Conservation (phyloP, 768 basidiomycete genomes). For the Tylopilus sp. region DNA sequence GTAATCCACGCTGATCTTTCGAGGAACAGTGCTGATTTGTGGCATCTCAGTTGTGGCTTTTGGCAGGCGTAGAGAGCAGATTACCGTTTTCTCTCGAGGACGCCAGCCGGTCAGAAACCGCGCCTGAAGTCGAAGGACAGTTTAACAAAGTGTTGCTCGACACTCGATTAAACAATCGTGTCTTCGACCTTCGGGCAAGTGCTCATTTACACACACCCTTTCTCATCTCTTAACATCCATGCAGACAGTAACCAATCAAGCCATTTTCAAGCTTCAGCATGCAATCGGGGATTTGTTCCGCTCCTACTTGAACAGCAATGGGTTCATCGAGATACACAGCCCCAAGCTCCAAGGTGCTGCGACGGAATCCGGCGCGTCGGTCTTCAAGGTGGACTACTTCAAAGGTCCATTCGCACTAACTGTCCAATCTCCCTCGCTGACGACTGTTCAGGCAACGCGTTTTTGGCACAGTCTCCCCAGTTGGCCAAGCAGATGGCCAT, state of each 20-base stretch:
- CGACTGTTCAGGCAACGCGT: constrained; percentile 65
- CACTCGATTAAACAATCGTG: constrained; percentile 91
- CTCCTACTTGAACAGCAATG: constrained; percentile 64
- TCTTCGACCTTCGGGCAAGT: constrained; percentile 88
- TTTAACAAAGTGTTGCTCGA: constrained; percentile 84
- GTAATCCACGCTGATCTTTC: constrained; percentile 6
- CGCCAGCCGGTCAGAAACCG: constrained; percentile 79
- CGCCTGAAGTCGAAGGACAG: constrained; percentile 58
- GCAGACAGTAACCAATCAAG: constrained; percentile 93
- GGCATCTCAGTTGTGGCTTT: constrained; percentile 62
- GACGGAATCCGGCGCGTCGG: constrained; percentile 94
- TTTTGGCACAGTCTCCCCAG: constrained; percentile 95
- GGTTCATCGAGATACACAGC: constrained; percentile 94
- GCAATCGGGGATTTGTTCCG: constrained; percentile 90
- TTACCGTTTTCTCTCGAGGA: constrained; percentile 94
- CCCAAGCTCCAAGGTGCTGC: constrained; percentile 97
- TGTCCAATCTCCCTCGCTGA: constrained; percentile 3
- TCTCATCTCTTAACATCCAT: constrained; percentile 8
- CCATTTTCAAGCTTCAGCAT: constrained; percentile 88
- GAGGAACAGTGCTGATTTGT: background rate
- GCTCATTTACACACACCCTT: background rate
- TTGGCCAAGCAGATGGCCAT: constrained; percentile 99
- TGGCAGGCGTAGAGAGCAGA: constrained; percentile 73
- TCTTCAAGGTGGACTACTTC: constrained; percentile 98
- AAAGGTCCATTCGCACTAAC: constrained; percentile 52